These are phyloP conservation scores for Micractinium sp. DNA, from an alignment of 139 green algal genomes.

Conservation along the genomic window DNA sequence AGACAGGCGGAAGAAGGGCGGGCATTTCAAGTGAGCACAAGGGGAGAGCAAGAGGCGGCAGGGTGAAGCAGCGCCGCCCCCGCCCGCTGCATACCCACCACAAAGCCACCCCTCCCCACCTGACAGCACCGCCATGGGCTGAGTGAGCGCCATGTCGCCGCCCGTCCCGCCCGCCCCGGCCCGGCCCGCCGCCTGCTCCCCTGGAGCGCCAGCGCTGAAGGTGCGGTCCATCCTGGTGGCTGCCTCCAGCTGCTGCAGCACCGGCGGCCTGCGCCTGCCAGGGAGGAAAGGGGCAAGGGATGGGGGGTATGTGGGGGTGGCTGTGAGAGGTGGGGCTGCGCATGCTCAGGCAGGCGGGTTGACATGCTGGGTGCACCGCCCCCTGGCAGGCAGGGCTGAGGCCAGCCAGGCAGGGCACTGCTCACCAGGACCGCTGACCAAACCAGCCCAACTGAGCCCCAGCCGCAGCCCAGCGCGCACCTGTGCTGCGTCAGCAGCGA, in stretches of 20 bases:
- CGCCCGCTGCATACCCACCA: not conserved
- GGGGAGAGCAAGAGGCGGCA: not conserved
- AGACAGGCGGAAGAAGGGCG: too few species aligned
- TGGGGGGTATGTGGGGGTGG: too few species aligned
- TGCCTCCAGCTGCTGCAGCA: not conserved
- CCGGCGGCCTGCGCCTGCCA: conserved; percentile 2
- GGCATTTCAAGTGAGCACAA: too few species aligned
- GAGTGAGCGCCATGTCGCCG: not conserved
- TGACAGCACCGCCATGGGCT: not conserved
- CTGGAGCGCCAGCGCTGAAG: not conserved
- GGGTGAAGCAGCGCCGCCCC: not conserved
- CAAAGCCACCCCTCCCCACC: not conserved
- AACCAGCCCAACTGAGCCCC: too few species aligned
- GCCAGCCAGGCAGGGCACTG: too few species aligned
- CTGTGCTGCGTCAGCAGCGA: conserved; percentile 11
- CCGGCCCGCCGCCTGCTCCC: not conserved
- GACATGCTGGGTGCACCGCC: too few species aligned
- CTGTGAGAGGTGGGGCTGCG: too few species aligned
- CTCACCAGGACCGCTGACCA: too few species aligned
- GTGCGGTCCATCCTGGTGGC: not conserved
- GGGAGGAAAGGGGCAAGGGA: not conserved
- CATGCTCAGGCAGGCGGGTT: not conserved
- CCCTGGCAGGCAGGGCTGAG: too few species aligned
- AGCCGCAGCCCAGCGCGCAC: not conserved
- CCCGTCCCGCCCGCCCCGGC: not conserved